Base-by-base conservation (phyloP, 306 rosid species). In the Pueraria montana region DNA sequence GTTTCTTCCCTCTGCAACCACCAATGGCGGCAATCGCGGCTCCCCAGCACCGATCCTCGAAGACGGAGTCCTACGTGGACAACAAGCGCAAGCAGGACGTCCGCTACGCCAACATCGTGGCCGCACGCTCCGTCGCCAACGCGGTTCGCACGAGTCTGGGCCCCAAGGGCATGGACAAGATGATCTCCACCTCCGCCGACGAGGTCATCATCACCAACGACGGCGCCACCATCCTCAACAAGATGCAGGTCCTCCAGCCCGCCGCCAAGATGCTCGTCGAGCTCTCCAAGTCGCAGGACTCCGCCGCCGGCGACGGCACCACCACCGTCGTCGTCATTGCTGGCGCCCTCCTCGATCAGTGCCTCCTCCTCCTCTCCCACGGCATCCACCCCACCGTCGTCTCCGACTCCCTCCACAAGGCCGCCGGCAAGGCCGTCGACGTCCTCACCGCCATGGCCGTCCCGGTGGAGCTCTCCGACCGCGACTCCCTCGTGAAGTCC, bases 231-330 rank as follows among this genome's bases (percentile, higher is more conserved):
- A 96, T 96, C 52, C 99, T 96, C 68, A 92, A 96, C 92, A 92
- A 92, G 88, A 94, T 96, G 99, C 94, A 96, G 80, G 97, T 96
- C 61, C 94, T 96, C 71, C 98, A 96, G 27, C 98, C 99, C 49
- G 99, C 99, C 1, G 99, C 99, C 0, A 96, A 96, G 81, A 96
- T 96, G 99, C 92, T 96, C 14, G 99, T 96, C 20, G 99, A 96
- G 84, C 97, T 96, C 45, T 96, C 99, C 10, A 94, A 96, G 49
- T 90, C 99, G 0, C 99, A 96, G 84, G 99, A 96, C 63, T 70
- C 99, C 30, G 94, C 99, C 14, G 97, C 98, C 2, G 99, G 99
- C 0, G 99, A 96, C 24, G 99, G 98, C 0, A 96, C 99, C 13
- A 96, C 99, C 62, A 96, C 99, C 13, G 99, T 96, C 18, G 99